Conservation (phyloP, 2,329 filamentous ascomycete genomes). For the Chalaropsis ovoidea region DNA sequence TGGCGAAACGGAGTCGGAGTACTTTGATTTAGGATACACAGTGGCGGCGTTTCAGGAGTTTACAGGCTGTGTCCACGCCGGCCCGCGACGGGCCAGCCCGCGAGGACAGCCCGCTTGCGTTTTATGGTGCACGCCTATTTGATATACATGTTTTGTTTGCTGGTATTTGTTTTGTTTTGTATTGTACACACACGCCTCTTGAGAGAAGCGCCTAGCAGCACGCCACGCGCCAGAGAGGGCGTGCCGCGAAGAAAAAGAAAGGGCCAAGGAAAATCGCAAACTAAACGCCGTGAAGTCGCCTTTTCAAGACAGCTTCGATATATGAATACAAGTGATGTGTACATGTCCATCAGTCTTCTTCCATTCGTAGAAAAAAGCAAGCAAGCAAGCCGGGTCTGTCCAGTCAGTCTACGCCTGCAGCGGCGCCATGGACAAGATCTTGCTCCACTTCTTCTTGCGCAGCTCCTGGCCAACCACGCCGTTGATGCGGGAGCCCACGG, state of each 20-base stretch:
- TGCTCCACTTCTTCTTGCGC: conserved; percentile 90
- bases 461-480: conserved; percentile 85
- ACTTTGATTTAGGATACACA: conserved; percentile 5
- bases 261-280: conserved; percentile 3
- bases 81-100: too few species aligned
- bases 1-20: not conserved
- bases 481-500: conserved; percentile 84
- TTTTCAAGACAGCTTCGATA: not conserved
- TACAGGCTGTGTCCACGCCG: not conserved
- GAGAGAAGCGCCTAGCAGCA: not conserved
- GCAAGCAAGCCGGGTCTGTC: not conserved
- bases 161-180: conserved; percentile 1
- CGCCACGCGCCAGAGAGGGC: not conserved
- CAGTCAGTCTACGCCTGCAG: conserved; percentile 44
- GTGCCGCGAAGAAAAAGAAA: not conserved
- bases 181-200: not conserved
- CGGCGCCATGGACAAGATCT: conserved; percentile 91
- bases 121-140: too few species aligned
- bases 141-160: not conserved
- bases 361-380: not conserved
- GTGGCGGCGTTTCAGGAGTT: conserved; percentile 19
- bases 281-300: not conserved
- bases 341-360: not conserved
- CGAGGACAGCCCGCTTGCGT: too few species aligned
- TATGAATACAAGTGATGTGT: conserved; percentile 12